Evolutionary conservation across 1,284 basidiomycete genomes (phyloP), one percentile per base, ranked within the genome.

Genomic region (Microbotryum scabiosae): DNA sequence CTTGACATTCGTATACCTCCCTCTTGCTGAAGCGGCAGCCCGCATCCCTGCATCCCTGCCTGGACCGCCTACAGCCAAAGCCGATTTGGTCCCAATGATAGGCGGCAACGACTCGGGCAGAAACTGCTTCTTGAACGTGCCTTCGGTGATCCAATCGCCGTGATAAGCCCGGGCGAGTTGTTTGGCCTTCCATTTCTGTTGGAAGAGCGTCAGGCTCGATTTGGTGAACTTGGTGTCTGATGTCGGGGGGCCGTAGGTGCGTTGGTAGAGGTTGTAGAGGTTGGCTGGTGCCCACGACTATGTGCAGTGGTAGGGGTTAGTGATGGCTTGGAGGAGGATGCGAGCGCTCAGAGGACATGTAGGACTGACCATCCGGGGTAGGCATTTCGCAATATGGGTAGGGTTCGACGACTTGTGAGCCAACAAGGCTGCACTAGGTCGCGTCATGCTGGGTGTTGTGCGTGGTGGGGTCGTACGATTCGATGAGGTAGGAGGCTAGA

Each of bases 81-180:
- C 25, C 28, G 51, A 25, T 47, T 61, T 59, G 28, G 25, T 57
- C 16, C 53, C 84, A 53, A 88, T 85, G 57, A 96, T 88, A 68
- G 90, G 87, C 0, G 94, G 93, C 16, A 98, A 79, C 0, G 82
- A 85, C 60, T 83, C 80, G 12, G 94, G 94, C 25, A 98, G 82
- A 75, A 91, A 97, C 88, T 91, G 94, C 56, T 88, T 84, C 75
- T 94, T 93, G 82, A 97, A 97, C 47, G 85, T 84, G 71, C 86
- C 88, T 78, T 94, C 90, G 59, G 86, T 85, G 65, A 97, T 91
- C 76, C 84, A 88, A 80, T 98, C 93, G 46, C 93, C 93, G 74
- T 98, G 94, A 79, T 98, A 98, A 5, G 85, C 92, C 61, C 93
- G 85, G 36, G 91, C 82, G 64, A 93, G 83, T n/a, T 85, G 82